Evolutionary conservation across 83 land plant genomes (phyloP).

Genomic region (Isoetes engelmannii): DNA sequence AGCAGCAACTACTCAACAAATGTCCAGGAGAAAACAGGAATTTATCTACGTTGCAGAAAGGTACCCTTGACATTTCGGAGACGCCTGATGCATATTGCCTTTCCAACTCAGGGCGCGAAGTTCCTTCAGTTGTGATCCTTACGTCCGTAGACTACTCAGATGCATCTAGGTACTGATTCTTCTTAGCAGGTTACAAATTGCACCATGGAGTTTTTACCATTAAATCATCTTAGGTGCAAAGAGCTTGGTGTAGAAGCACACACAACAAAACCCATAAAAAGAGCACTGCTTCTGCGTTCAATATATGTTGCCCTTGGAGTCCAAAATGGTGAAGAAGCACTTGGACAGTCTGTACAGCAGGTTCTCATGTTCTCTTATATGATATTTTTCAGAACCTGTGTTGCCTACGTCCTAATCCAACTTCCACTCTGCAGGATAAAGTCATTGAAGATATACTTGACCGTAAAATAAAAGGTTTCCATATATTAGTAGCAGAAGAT

Average conservation of each 20-base stretch:
- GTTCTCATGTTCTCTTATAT: not conserved
- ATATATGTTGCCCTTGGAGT: conserved; percentile 26
- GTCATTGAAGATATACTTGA: conserved; percentile 4
- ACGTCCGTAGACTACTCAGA: conserved; percentile 28
- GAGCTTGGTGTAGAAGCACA: conserved; percentile 27
- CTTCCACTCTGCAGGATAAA: conserved; percentile 16
- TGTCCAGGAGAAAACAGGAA: not conserved
- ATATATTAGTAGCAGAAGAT: conserved; percentile 33
- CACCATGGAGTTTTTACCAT: not conserved
- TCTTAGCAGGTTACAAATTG: not conserved
- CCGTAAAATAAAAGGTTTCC: conserved; percentile 15
- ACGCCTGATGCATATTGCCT: not conserved
- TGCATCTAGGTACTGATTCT: conserved; percentile 15
- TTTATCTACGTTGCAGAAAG: not conserved
- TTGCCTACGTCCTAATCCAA: not conserved
- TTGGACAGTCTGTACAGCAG: not conserved
- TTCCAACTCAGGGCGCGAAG: not conserved
- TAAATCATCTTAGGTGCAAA: conserved; percentile 19
- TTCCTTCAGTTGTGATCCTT: conserved; percentile 29
- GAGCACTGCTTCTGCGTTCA: conserved; percentile 22
- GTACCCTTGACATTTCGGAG: not conserved
- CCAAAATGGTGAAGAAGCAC: conserved; percentile 7
- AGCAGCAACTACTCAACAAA: not conserved
- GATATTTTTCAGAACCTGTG: not conserved
- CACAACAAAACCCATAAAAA: conserved; percentile 32